These are phyloP conservation scores for Ogataea populi-albae DNA, from an alignment of 805 yeast species.

Conservation along the genomic window DNA sequence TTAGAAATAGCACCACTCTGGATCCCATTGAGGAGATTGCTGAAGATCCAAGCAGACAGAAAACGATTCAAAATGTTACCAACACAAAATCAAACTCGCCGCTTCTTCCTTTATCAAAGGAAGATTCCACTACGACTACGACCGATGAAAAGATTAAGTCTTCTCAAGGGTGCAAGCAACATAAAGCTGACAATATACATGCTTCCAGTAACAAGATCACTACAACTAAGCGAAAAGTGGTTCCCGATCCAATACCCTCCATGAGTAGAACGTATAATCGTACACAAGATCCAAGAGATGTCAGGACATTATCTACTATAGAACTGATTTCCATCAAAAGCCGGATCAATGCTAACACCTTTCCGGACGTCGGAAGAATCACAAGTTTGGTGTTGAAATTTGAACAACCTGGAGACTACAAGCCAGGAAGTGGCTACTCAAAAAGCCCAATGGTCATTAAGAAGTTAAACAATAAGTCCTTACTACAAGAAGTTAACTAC, in stretches of 20 bases:
- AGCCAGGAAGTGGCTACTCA: constrained; percentile 5
- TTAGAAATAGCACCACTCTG: neutral
- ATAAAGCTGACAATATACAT: neutral
- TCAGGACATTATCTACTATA: constrained; percentile 12
- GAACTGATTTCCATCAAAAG: constrained; percentile 21
- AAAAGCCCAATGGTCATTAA: constrained; percentile 8
- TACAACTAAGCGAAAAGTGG: neutral
- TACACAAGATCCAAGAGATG: constrained; percentile 12
- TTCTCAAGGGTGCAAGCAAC: too few species aligned
- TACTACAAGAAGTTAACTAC: constrained; percentile 16
- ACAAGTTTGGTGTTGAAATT: constrained; percentile 17
- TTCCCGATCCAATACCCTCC: constrained; percentile 14
- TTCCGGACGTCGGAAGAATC: constrained; percentile 20
- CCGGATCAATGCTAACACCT: constrained; percentile 10
- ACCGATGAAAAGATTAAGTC: too few species aligned
- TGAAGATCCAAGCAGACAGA: neutral
- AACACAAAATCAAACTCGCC: neutral
- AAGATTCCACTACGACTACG: neutral
- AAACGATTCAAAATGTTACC: neutral
- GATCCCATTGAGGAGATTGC: neutral
- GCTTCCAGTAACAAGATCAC: neutral
- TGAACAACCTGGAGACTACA: constrained; percentile 16
- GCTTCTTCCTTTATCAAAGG: neutral
- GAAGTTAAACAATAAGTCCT: constrained; percentile 13
- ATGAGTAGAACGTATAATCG: constrained; percentile 13